Conservation (phyloP, 1,284 basidiomycete genomes). For the Meripilus lineatus region DNA sequence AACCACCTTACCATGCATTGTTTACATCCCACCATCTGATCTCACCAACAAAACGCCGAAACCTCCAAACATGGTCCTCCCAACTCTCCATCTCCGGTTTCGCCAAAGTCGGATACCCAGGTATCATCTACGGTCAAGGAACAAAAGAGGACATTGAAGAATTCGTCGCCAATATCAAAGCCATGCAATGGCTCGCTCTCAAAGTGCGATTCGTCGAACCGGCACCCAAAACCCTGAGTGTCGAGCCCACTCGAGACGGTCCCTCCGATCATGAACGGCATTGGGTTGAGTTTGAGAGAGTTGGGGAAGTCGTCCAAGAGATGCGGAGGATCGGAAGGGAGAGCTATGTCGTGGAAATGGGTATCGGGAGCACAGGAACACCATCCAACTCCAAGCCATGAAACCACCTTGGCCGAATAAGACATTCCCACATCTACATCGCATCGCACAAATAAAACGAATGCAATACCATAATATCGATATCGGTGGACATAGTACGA, state of each 20-base stretch:
- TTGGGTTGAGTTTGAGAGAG: conserved; percentile 63
- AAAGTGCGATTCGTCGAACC: conserved; percentile 56
- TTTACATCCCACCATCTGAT: conserved; percentile 73
- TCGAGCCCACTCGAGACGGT: not conserved
- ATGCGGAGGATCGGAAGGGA: conserved; percentile 56
- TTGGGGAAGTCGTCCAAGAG: conserved; percentile 65
- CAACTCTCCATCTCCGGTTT: conserved; percentile 58
- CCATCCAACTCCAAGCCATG: no score
- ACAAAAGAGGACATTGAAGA: conserved; percentile 47
- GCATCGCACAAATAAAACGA: no score
- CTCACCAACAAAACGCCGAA: conserved; percentile 62
- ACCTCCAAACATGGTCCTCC: conserved; percentile 55
- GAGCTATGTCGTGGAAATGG: conserved; percentile 55
- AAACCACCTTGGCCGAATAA: no score
- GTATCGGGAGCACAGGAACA: conserved; percentile 47
- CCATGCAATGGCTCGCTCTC: conserved; percentile 76
- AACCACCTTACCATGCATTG: conserved; percentile 47
- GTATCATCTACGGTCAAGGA: conserved; percentile 68
- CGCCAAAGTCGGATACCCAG: conserved; percentile 71
- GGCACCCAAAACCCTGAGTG: conserved; percentile 14
- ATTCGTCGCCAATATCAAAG: conserved; percentile 63
- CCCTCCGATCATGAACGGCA: conserved; percentile 10
- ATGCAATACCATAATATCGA: no score
- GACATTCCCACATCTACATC: no score
- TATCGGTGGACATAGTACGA: no score